Percentiles rank a stretch among this genome's conserved stretches.
Conservation (phyloP, 2,329 filamentous ascomycete genomes). For the Coniochaeta hoffmannii region DNA sequence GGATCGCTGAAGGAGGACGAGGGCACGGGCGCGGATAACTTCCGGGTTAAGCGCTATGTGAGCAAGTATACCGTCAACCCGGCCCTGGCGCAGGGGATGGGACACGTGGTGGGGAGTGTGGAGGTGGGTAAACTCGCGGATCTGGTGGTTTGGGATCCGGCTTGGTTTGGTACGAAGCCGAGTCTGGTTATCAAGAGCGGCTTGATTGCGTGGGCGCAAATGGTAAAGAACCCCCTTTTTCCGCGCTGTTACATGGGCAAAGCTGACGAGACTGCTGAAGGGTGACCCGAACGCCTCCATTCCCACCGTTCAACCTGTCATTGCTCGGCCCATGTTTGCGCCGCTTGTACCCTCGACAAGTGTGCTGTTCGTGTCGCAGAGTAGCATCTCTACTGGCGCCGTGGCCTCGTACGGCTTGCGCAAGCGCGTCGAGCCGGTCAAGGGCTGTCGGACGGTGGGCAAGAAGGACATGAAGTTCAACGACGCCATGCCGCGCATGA, state of each 20-base stretch:
- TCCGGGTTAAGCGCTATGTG: slow-evolving; percentile 84
- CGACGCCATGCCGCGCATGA: slow-evolving; percentile 75
- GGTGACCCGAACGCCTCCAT: slow-evolving; percentile 79
- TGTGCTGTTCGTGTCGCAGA: slow-evolving; percentile 76
- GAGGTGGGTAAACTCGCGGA: slow-evolving; percentile 89
- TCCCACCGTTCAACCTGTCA: slow-evolving; percentile 77
- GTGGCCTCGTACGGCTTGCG: slow-evolving; percentile 66
- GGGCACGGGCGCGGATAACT: slow-evolving; percentile 77
- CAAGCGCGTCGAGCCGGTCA: slow-evolving; percentile 76
- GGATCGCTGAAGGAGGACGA: slow-evolving; percentile 71
- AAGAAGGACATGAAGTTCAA: slow-evolving; percentile 93
- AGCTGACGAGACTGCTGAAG: slow-evolving; percentile 28
- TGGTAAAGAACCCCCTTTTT: slow-evolving; percentile 47
- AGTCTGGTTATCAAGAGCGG: slow-evolving; percentile 77
- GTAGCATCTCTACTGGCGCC: slow-evolving; percentile 58
- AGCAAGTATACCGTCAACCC: slow-evolving; percentile 97
- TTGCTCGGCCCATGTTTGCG: slow-evolving; percentile 82
- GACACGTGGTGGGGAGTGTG: slow-evolving; percentile 76
- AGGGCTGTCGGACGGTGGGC: slow-evolving; percentile 61
- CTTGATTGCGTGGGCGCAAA: slow-evolving; percentile 73
- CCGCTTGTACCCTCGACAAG: slow-evolving; percentile 63
- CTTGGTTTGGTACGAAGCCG: slow-evolving; percentile 84
- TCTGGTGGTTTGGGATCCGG: slow-evolving; percentile 78
- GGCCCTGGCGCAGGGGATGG: slow-evolving; percentile 83
- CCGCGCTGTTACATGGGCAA: not conserved